Percentiles rank a stretch among this genome's conserved stretches.
Evolutionary conservation across 1,284 basidiomycete genomes (phyloP).

Genomic region (Mycena sp.): DNA sequence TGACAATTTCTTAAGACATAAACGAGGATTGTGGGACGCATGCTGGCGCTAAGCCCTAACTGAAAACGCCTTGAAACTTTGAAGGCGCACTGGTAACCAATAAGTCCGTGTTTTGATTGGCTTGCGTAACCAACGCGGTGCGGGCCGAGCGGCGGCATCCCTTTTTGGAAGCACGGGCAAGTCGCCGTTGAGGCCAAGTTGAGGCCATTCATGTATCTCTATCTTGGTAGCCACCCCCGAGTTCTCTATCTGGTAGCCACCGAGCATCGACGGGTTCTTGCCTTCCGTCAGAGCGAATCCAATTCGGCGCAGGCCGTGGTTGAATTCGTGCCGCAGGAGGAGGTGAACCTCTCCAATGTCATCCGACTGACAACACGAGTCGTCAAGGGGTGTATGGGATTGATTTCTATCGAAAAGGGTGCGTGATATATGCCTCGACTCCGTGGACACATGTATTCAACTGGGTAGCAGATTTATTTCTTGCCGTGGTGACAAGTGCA

Average conservation of each 20-base stretch:
- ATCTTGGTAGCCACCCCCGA: conserved; percentile 70
- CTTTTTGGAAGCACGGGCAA: too few relatives aligned
- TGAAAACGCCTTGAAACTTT: too few relatives aligned
- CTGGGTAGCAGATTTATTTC: conserved; percentile 71
- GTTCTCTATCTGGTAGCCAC: conserved; percentile 78
- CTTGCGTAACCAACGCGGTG: too few relatives aligned
- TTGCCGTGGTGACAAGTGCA: conserved; percentile 79
- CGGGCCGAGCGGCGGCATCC: too few relatives aligned
- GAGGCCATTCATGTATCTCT: too few relatives aligned
- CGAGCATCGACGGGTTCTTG: conserved; percentile 66
- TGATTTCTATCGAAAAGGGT: conserved; percentile 78
- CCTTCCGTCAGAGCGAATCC: conserved; percentile 72
- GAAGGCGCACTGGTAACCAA: too few relatives aligned
- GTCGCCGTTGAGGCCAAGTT: too few relatives aligned
- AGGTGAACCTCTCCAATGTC: conserved; percentile 74
- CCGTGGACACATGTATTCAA: conserved; percentile 9
- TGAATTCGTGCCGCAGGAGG: conserved; percentile 79
- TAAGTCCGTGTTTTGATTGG: too few relatives aligned
- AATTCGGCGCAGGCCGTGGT: conserved; percentile 76
- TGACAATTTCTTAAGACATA: too few relatives aligned
- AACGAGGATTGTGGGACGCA: too few relatives aligned
- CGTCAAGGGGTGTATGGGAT: conserved; percentile 85
- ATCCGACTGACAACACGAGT: conserved; percentile 70
- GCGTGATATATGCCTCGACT: conserved; percentile 34
- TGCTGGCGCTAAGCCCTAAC: too few relatives aligned